Percentiles rank a stretch among this genome's conserved stretches.
Evolutionary conservation across 306 rosid species (phyloP).

Genomic region (Urtica urens): DNA sequence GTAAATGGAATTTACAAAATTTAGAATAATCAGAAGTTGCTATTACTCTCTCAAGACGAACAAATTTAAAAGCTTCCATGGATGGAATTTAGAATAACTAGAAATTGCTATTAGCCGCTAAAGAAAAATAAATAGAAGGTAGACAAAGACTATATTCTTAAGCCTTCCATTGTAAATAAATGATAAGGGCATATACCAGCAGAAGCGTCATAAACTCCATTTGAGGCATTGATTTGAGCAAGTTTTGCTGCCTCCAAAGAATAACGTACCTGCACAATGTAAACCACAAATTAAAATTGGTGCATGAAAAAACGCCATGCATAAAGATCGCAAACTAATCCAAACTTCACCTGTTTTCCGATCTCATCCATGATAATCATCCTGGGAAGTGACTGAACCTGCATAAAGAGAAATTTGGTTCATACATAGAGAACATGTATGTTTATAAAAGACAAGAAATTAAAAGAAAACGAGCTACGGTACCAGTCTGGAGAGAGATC

Average conservation of each 20-base stretch:
- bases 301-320: not conserved
- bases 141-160: no score
- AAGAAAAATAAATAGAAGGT: no score
- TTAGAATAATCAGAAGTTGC: no score
- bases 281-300: constrained; percentile 13
- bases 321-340: not conserved
- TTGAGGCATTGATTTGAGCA: constrained; percentile 70
- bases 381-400: constrained; percentile 96
- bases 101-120: no score
- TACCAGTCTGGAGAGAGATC: constrained; percentile 96
- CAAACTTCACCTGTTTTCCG: constrained; percentile 71
- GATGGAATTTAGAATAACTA: no score
- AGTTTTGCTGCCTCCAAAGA: constrained; percentile 79
- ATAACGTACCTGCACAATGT: constrained; percentile 62
- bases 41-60: no score
- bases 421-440: not conserved
- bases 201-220: constrained; percentile 62
- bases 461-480: constrained; percentile 6
- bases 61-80: no score
- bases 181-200: constrained; percentile 61
- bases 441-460: not conserved
- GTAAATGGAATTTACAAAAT: no score
- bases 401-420: constrained; percentile 18
- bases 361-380: constrained; percentile 97
- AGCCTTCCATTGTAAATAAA: no score